Conservation (phyloP, 306 rosid genomes). For the Cucumis hystrix region DNA sequence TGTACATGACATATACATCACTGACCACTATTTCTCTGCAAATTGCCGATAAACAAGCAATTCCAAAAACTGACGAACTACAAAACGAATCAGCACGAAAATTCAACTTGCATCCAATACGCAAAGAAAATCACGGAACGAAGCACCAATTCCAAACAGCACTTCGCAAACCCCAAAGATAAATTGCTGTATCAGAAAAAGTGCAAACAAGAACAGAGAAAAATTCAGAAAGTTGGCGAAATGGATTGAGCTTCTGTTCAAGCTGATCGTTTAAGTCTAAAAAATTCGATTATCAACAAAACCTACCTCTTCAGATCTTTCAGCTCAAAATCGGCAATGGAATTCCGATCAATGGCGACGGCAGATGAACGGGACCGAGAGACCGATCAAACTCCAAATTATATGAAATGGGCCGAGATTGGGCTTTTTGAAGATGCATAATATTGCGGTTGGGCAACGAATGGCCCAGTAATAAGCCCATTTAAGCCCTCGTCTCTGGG, state of each 20-base stretch:
- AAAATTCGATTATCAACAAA: neutral
- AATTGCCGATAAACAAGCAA: neutral
- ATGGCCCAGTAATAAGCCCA: neutral
- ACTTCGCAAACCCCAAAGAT: neutral
- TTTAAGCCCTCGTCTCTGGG: neutral
- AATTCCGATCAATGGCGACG: constrained; percentile 29
- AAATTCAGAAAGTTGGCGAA: constrained; percentile 1
- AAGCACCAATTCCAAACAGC: neutral
- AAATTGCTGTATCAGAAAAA: neutral
- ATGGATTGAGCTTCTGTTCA: neutral
- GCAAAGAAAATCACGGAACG: neutral
- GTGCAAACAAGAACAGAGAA: neutral
- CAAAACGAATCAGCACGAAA: neutral
- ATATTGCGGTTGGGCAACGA: neutral
- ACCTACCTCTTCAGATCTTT: constrained; percentile 35
- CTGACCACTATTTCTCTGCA: neutral
- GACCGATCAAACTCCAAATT: neutral
- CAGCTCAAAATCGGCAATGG: neutral
- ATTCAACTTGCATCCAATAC: neutral
- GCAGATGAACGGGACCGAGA: constrained; percentile 1
- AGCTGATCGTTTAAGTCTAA: neutral
- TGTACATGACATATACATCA: neutral
- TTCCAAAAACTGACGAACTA: neutral
- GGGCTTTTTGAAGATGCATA: neutral
- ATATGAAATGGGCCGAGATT: neutral